Conservation (phyloP, 176 grass and related monocot genomes). For the Alopecurus myosuroides region DNA sequence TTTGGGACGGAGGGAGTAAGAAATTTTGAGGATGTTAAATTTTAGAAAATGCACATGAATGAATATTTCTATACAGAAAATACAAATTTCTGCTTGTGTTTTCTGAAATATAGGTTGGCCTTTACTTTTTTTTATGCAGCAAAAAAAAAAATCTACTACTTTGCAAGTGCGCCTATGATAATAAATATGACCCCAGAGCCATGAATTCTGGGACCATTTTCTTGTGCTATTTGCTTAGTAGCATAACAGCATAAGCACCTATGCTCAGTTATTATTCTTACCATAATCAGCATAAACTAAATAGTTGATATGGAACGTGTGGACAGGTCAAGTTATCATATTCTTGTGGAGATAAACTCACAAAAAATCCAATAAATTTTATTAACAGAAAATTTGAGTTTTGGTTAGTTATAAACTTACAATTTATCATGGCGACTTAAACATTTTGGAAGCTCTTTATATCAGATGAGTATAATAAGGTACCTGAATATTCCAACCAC, state of each 20-base stretch:
- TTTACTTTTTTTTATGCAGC: neutral
- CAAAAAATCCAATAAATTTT: neutral
- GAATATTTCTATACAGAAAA: neutral
- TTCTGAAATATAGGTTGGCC: neutral
- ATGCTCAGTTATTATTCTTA: neutral
- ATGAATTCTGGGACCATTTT: neutral
- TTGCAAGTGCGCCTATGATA: neutral
- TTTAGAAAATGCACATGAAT: neutral
- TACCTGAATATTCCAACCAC: constrained; percentile 99
- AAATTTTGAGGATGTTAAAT: neutral
- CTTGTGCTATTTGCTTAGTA: neutral
- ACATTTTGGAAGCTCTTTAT: neutral
- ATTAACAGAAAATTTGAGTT: neutral
- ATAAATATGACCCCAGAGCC: neutral
- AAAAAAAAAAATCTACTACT: neutral
- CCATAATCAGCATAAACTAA: neutral
- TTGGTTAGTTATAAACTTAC: neutral
- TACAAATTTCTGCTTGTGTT: neutral
- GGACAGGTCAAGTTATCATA: constrained; percentile 22
- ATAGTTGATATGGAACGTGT: neutral
- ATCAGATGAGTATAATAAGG: neutral
- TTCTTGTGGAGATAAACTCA: neutral
- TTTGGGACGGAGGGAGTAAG: too few relatives aligned
- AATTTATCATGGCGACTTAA: neutral
- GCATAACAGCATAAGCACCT: neutral